Evolutionary conservation across 257 asterid genomes (phyloP).

Genomic region (Plantago elongata): DNA sequence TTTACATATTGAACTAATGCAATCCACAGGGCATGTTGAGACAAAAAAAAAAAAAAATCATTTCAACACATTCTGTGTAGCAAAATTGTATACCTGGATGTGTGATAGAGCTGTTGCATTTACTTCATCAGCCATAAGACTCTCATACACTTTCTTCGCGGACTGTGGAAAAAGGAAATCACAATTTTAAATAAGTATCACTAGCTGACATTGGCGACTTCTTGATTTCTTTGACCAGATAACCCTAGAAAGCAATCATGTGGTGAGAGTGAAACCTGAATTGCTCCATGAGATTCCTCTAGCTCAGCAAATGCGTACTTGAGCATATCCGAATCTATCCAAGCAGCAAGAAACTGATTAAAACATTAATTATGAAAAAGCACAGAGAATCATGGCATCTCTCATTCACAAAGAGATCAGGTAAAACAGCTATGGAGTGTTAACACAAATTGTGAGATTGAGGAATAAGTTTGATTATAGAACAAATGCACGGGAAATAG

Average conservation of each 20-base stretch:
- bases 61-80: neutral
- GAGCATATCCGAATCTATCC: constrained; percentile 81
- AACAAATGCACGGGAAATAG: neutral
- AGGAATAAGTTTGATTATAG: neutral
- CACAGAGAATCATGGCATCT: constrained; percentile 9
- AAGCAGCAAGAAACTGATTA: constrained; percentile 19
- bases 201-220: neutral
- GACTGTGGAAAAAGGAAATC: constrained; percentile 41
- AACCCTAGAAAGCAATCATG: constrained; percentile 4
- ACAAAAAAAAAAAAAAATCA: too few species aligned
- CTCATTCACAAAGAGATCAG: constrained; percentile 6
- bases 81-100: constrained; percentile 56
- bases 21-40: too few species aligned
- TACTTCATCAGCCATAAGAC: constrained; percentile 78
- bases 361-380: constrained; percentile 7
- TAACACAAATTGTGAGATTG: neutral
- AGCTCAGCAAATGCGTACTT: constrained; percentile 95
- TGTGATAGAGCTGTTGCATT: constrained; percentile 78
- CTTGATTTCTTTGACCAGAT: neutral
- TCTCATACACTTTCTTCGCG: constrained; percentile 81
- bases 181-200: constrained; percentile 10
- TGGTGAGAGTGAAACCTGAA: constrained; percentile 46
- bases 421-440: neutral
- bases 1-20: too few species aligned
- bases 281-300: constrained; percentile 89